phyloP scores from a whole-genome alignment of 192 early-diverging fungal genomes.

The Coemansia sp. region DNA sequence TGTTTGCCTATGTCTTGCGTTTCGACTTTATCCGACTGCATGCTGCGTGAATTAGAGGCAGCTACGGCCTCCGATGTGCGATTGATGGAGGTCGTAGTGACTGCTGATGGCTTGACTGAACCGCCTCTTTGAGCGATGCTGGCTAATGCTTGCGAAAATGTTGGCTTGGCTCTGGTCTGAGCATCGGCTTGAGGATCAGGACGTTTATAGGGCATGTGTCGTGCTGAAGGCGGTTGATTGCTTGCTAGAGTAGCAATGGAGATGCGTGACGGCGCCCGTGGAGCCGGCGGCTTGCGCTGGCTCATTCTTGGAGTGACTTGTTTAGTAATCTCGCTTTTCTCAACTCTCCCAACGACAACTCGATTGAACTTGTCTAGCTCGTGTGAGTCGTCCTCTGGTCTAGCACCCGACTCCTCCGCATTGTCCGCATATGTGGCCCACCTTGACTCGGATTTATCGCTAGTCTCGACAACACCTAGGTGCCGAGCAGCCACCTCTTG shows the following conservation, averaged over 20 bases:
- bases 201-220: constrained; percentile 6
- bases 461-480: neutral
- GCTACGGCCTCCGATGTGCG: neutral
- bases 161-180: neutral
- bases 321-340: neutral
- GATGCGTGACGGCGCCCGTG: neutral
- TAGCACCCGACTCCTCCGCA: neutral
- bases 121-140: neutral
- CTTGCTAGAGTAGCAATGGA: neutral
- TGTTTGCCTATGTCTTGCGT: neutral
- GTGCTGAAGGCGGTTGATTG: neutral
- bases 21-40: neutral
- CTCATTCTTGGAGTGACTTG: neutral
- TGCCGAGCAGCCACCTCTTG: neutral
- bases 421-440: constrained; percentile 25
- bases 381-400: neutral
- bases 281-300: neutral
- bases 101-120: neutral
- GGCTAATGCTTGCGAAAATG: constrained; percentile 23
- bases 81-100: neutral
- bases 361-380: constrained; percentile 22
- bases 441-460: constrained; percentile 9
- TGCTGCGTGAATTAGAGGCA: neutral
- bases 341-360: constrained; percentile 13
- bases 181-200: neutral